Evolutionary conservation across 495 filamentous ascomycete genomes (phyloP).

Genomic region (Aspergillus bridgeri): DNA sequence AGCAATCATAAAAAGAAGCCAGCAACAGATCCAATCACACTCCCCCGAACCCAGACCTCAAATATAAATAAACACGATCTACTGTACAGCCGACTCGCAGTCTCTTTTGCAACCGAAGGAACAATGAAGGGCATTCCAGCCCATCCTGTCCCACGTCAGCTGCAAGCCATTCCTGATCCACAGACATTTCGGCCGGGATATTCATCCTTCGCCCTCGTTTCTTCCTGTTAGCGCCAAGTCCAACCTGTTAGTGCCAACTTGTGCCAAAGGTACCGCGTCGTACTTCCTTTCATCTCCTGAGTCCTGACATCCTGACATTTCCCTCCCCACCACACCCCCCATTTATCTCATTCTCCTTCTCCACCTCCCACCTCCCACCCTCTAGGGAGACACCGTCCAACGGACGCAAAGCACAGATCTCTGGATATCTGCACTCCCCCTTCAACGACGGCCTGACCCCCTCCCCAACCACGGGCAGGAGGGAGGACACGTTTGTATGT

Average conservation of each 20-base stretch:
- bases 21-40: neutral
- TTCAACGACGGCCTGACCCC: no score
- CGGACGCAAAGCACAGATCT: constrained; percentile 7
- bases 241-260: neutral
- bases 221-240: no score
- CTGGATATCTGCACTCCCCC: neutral
- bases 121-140: neutral
- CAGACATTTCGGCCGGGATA: neutral
- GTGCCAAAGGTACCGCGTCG: neutral
- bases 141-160: constrained; percentile 1
- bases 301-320: no score
- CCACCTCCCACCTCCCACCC: no score
- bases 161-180: neutral
- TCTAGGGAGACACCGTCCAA: neutral
- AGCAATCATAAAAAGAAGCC: neutral
- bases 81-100: constrained; percentile 3
- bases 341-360: no score
- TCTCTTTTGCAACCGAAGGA: neutral
- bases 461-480: no score
- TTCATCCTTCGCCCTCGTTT: neutral
- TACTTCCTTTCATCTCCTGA: no score
- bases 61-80: neutral
- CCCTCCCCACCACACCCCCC: no score
- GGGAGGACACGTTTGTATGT: no score
- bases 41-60: neutral